Percentiles rank a stretch among this genome's conserved stretches.
Evolutionary conservation across 176 grass and related monocot genomes (phyloP).

Genomic region (Phoenix dactylifera): DNA sequence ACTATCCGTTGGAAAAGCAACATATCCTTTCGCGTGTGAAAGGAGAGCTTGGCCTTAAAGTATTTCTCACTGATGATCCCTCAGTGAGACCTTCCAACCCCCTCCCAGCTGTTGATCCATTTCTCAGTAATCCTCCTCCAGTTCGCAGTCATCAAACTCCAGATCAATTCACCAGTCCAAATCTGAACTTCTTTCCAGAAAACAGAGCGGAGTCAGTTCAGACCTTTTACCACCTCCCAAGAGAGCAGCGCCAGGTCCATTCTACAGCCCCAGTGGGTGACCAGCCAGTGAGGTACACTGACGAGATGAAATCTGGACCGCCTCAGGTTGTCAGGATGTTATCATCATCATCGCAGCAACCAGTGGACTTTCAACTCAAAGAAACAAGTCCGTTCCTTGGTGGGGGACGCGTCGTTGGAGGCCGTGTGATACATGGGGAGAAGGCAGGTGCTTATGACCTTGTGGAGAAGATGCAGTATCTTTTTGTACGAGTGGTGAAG

Average conservation of each 20-base stretch:
- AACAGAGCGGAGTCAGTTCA: slow-evolving; percentile 21
- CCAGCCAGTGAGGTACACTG: slow-evolving; percentile 4
- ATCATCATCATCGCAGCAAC: slow-evolving; percentile 39
- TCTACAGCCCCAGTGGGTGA: slow-evolving; percentile 20
- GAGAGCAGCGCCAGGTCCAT: slow-evolving; percentile 25
- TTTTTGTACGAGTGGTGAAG: slow-evolving; percentile 89
- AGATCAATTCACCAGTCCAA: neutral
- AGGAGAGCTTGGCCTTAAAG: too few relatives aligned
- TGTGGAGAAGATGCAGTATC: slow-evolving; percentile 92
- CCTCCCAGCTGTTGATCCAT: too few relatives aligned
- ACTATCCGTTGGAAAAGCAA: too few relatives aligned
- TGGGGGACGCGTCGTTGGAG: slow-evolving; percentile 68
- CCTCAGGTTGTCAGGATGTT: slow-evolving; percentile 47
- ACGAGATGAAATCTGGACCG: slow-evolving; percentile 19
- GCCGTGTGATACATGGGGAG: slow-evolving; percentile 51
- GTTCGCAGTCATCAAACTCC: too few relatives aligned
- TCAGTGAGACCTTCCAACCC: too few relatives aligned
- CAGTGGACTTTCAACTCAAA: slow-evolving; percentile 67
- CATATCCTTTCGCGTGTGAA: too few relatives aligned
- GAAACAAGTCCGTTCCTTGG: slow-evolving; percentile 84
- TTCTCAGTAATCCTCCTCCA: too few relatives aligned
- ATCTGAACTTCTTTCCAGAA: slow-evolving; percentile 34
- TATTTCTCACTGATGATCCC: too few relatives aligned
- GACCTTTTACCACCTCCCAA: slow-evolving; percentile 59
- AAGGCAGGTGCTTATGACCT: slow-evolving; percentile 82